Conservation (phyloP, 1,139 yeast genomes). For the Pichia sp. region DNA sequence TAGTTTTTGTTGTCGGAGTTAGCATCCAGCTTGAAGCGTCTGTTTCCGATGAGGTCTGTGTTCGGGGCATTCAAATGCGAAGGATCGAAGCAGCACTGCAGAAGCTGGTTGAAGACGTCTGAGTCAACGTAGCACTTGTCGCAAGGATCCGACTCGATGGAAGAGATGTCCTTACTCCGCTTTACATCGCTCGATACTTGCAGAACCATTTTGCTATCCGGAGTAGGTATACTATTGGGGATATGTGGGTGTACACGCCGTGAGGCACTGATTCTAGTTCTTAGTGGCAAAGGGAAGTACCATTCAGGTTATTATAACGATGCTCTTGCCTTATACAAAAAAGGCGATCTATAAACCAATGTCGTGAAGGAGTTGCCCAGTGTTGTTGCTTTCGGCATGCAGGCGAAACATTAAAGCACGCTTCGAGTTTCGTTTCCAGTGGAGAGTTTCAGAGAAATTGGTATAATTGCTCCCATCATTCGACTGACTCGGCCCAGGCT, state of each 20-base stretch:
- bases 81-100: slow-evolving; percentile 31
- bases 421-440: background rate
- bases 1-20: background rate
- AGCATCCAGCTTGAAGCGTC: background rate
- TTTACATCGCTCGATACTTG: background rate
- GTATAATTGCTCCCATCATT: background rate
- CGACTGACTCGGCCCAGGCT: background rate
- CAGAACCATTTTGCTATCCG: background rate
- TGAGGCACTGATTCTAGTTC: too few relatives aligned
- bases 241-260: background rate
- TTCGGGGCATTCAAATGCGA: slow-evolving; percentile 19
- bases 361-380: background rate
- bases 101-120: slow-evolving; percentile 23
- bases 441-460: background rate
- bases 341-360: background rate
- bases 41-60: background rate
- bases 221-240: background rate
- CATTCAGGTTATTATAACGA: background rate
- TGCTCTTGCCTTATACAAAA: background rate
- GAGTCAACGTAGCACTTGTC: slow-evolving; percentile 16
- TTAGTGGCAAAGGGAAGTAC: background rate
- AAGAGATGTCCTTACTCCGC: background rate
- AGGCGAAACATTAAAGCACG: background rate
- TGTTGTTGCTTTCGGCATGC: background rate
- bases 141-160: background rate